Evolutionary conservation across 2,329 filamentous ascomycete species (phyloP).

Genomic region (Alternaria arborescens): DNA sequence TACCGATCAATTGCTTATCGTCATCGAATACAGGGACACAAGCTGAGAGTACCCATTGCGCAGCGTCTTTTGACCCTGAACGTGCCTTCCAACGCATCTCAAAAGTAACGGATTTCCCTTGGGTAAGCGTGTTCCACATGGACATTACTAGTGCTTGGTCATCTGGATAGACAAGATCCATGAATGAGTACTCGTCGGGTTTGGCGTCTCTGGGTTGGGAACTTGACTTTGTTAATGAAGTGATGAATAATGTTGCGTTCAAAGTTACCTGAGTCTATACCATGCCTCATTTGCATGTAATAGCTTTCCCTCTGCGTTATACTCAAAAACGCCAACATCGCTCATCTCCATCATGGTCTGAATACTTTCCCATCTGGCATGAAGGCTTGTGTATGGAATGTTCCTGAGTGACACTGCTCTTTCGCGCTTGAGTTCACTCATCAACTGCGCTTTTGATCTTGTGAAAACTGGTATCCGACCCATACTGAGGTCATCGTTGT

Average conservation of each 20-base stretch:
- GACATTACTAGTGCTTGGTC: conserved; percentile 39
- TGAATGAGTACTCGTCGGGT: conserved; percentile 39
- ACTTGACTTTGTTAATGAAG: conserved; percentile 17
- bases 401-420: conserved; percentile 4
- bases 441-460: conserved; percentile 17
- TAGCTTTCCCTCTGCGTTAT: conserved; percentile 33
- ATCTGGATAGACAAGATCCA: conserved; percentile 41
- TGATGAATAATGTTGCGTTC: background rate
- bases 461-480: conserved; percentile 7
- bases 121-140: conserved; percentile 40
- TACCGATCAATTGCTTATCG: conserved; percentile 34
- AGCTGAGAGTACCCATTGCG: conserved; percentile 42
- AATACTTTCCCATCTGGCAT: conserved; percentile 37
- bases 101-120: conserved; percentile 40
- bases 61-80: conserved; percentile 18
- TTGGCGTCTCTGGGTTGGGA: conserved; percentile 31
- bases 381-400: conserved; percentile 25
- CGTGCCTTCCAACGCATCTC: conserved; percentile 47
- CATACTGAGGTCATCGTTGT: background rate
- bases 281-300: conserved; percentile 44
- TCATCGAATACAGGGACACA: conserved; percentile 44
- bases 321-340: conserved; percentile 48
- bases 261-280: conserved; percentile 34
- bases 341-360: conserved; percentile 49
- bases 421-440: conserved; percentile 13